Percentiles rank a stretch among this genome's conserved stretches.
Conservation (phyloP, 1,284 basidiomycete species). For the Fomitopsis pinicola region DNA sequence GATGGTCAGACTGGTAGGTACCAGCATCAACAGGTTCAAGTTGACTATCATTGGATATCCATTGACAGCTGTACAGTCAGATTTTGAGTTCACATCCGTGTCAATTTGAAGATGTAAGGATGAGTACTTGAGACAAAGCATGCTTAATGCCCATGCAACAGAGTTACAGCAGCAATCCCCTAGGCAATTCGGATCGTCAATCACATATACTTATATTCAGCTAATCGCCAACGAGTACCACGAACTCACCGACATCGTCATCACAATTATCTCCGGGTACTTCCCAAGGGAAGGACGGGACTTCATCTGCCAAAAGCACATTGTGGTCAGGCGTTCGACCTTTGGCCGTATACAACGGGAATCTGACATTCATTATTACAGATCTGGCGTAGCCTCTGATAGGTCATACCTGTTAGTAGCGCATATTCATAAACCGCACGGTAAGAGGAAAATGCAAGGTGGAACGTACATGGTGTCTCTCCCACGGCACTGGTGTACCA, state of each 20-base stretch:
- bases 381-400: constrained; percentile 5
- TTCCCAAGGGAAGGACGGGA: constrained; percentile 2
- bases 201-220: no score
- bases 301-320: constrained; percentile 9
- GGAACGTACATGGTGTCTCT: background rate
- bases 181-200: background rate
- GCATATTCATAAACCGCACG: no score
- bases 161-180: constrained; percentile 17
- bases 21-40: no score
- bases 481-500: constrained; percentile 1
- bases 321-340: no score
- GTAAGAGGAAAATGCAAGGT: no score
- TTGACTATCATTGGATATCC: background rate
- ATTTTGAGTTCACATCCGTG: no score
- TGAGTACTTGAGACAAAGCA: constrained; percentile 16
- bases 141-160: constrained; percentile 15
- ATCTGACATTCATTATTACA: constrained; percentile 1
- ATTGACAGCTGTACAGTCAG: constrained; percentile 11
- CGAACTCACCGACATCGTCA: constrained; percentile 13
- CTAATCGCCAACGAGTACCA: no score
- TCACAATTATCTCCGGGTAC: constrained; percentile 14
- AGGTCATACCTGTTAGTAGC: background rate
- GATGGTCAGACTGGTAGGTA: background rate
- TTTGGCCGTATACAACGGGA: no score
- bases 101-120: no score